Evolutionary conservation across 768 basidiomycete genomes (phyloP), one percentile per base, ranked within the genome.

Genomic region (Boletus vermiculosoides): DNA sequence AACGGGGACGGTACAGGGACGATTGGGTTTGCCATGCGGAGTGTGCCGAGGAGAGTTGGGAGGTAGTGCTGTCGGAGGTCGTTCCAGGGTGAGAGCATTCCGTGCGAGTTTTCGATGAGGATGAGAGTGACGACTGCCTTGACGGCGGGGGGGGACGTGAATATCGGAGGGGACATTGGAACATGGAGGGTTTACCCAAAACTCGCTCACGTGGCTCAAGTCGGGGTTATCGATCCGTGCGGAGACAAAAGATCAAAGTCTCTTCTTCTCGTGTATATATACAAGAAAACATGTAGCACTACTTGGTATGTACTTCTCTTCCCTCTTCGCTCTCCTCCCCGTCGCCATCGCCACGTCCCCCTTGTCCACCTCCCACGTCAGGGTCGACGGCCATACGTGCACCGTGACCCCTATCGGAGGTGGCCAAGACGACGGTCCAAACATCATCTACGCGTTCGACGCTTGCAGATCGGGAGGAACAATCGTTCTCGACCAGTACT

Each of bases 21-120:
- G 54, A 70, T 52, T 5, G 76, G 71, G 59, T 78, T 77, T 5
- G 74, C 68, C 20, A 63, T 58, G 57, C 76, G 67, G 48, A 84
- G 66, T 28, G 71, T 73, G 41, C 76, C 72, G 50, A 80, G 71
- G 41, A 85, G 69, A 10, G 66, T 73, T 20, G 66, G 71, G 22
- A 84, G 72, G 65, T 78, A 79, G 23, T 73, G 76, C 63, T 79
- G 76, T 58, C 76, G 72, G 34, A 84, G 77, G 67, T 80, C 74
- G 60, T 74, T 62, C 83, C 83, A 85, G 23, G 76, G 69, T 7
- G 58, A 20, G 25, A 69, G 66, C 73, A 83, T 79, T 1, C 68
- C 66, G 34, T 73, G 71, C 0, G 83, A 84, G 62, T 84, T 84
- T 71, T 85, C 83, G 59, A 84, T 75, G 56, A 85, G 72, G 57